phyloP scores from a whole-genome alignment of 345 rosid species.

The Zanthoxylum bungeanum region DNA sequence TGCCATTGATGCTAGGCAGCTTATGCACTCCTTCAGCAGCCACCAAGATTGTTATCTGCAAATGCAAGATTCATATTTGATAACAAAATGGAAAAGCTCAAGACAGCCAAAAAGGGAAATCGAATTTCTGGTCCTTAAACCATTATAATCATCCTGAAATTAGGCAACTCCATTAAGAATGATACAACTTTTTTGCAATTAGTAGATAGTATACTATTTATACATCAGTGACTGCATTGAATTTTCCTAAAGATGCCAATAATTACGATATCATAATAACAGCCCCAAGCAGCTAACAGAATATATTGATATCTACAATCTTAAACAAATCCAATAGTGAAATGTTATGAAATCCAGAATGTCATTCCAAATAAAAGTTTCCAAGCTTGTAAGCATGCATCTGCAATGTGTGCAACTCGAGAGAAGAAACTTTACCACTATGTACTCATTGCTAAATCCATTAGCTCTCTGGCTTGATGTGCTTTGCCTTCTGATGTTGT shows the following conservation, averaged over 20 bases:
- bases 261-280: not conserved
- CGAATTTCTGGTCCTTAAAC: not conserved
- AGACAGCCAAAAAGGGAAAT: not conserved
- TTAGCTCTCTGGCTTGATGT: conserved; percentile 45
- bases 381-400: not conserved
- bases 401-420: conserved; percentile 1
- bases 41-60: conserved; percentile 79
- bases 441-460: conserved; percentile 81
- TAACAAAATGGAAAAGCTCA: not conserved
- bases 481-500: conserved; percentile 69
- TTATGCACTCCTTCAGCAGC: conserved; percentile 90
- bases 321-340: not conserved
- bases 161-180: not conserved
- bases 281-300: not conserved
- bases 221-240: not conserved
- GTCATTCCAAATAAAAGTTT: not conserved
- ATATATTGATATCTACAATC: not conserved
- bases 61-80: conserved; percentile 3
- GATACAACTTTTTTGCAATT: not conserved
- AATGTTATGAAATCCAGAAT: not conserved
- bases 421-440: conserved; percentile 60
- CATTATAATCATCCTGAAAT: not conserved
- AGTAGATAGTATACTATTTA: not conserved
- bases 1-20: conserved; percentile 66
- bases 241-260: not conserved